phyloP scores from a whole-genome alignment of 176 grass and related monocot species.

The Luzula sylvatica region DNA sequence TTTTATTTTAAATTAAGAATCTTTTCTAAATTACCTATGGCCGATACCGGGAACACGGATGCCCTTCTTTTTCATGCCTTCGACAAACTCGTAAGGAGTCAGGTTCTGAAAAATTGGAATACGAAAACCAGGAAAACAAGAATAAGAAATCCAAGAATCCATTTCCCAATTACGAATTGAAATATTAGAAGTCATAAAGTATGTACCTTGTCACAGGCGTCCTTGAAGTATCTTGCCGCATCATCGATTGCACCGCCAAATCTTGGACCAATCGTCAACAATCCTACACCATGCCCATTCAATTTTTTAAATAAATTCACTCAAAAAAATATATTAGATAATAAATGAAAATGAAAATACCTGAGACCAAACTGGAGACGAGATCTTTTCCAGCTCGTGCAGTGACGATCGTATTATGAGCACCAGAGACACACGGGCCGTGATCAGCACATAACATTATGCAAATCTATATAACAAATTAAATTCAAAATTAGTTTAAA shows the following conservation, averaged over 20 bases:
- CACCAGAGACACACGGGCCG: conserved; percentile 96
- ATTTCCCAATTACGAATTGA: neutral
- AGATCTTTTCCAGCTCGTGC: conserved; percentile 94
- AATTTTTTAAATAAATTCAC: neutral
- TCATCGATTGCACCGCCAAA: conserved; percentile 99
- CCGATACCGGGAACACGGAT: conserved; percentile 97
- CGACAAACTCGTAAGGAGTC: conserved; percentile 94
- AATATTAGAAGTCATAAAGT: neutral
- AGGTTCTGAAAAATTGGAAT: conserved; percentile 38
- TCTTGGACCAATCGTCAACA: conserved; percentile 93
- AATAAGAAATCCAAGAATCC: neutral
- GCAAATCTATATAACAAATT: conserved; percentile 55
- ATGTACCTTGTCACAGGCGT: conserved; percentile 86
- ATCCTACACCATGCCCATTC: conserved; percentile 33
- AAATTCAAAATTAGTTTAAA: too few relatives aligned
- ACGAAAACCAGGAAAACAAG: neutral
- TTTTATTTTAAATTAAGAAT: neutral
- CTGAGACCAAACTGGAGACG: conserved; percentile 96
- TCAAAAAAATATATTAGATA: too few relatives aligned
- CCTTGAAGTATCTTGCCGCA: conserved; percentile 96
- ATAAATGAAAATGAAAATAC: conserved; percentile 17
- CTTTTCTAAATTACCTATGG: conserved; percentile 49
- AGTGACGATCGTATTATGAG: conserved; percentile 96
- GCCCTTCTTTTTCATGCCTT: conserved; percentile 99
- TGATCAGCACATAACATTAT: conserved; percentile 96